Percentiles rank a stretch among this genome's conserved stretches.
These are phyloP conservation scores for Alternaria tenuissima DNA, from an alignment of 2,329 filamentous ascomycete genomes.

Conservation along the genomic window DNA sequence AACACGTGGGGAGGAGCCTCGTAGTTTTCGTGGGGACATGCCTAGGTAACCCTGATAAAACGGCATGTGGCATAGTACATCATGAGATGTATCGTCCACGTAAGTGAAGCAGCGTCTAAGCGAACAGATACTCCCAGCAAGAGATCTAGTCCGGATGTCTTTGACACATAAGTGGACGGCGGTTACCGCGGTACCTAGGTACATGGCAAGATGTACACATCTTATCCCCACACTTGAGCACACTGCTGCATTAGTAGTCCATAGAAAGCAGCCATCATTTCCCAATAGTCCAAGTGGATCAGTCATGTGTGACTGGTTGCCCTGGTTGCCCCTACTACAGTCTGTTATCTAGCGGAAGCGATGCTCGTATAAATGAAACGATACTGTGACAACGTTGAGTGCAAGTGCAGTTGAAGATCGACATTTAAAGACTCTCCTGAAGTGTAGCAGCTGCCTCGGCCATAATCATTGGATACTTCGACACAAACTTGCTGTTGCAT, in stretches of 20 bases:
- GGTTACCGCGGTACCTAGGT: background rate
- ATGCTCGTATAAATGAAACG: background rate
- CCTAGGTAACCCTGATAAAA: background rate
- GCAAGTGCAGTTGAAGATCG: background rate
- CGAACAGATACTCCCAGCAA: background rate
- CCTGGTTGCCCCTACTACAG: background rate
- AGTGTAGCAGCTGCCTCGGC: background rate
- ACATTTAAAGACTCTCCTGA: background rate
- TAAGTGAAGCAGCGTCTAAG: background rate
- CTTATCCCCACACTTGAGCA: background rate
- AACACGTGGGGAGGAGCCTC: conserved; percentile 7
- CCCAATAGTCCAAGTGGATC: background rate
- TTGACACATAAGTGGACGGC: background rate
- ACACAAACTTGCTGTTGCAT: background rate
- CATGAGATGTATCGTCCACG: background rate
- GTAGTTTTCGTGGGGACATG: background rate
- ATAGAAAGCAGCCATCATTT: background rate
- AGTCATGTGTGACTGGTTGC: background rate
- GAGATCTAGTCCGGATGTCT: background rate
- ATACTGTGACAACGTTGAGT: background rate
- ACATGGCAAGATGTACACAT: background rate
- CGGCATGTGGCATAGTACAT: background rate
- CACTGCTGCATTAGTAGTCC: background rate
- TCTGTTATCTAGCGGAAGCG: background rate
- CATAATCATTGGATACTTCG: background rate